Conservation (phyloP, 139 green algal genomes). For the Pycnococcus provasolii region DNA sequence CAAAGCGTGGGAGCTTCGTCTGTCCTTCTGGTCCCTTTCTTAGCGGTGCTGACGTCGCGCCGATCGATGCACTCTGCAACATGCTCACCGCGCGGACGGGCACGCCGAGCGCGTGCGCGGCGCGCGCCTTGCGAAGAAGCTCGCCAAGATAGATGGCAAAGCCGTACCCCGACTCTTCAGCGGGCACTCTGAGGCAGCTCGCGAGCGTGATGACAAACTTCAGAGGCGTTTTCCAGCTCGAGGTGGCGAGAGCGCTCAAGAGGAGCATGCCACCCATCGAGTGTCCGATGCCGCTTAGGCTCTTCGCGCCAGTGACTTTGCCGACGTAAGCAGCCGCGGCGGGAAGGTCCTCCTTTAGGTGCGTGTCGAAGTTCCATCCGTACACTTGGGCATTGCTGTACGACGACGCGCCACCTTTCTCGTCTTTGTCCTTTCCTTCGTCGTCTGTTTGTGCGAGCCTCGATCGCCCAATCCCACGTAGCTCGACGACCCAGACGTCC, state of each 20-base stretch:
- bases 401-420: neutral
- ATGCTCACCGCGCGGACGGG: neutral
- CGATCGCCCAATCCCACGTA: conserved; percentile 7
- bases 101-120: neutral
- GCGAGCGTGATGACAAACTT: conserved; percentile 10
- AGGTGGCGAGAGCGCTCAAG: neutral
- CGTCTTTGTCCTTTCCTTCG: neutral
- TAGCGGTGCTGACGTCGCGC: neutral
- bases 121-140: neutral
- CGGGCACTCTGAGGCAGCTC: conserved; percentile 12
- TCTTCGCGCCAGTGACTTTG: neutral
- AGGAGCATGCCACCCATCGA: conserved; percentile 20
- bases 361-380: conserved; percentile 14
- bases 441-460: neutral
- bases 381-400: neutral
- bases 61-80: neutral
- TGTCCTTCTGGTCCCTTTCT: neutral
- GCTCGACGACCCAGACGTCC: conserved; percentile 17
- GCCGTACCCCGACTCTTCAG: neutral
- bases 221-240: neutral
- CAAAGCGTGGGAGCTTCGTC: neutral
- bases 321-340: conserved; percentile 1
- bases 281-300: neutral
- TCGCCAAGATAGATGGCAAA: conserved; percentile 1
- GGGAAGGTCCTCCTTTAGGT: conserved; percentile 1